These are phyloP conservation scores for Dicorynia guianensis DNA, from an alignment of 306 rosid species.

Conservation along the genomic window DNA sequence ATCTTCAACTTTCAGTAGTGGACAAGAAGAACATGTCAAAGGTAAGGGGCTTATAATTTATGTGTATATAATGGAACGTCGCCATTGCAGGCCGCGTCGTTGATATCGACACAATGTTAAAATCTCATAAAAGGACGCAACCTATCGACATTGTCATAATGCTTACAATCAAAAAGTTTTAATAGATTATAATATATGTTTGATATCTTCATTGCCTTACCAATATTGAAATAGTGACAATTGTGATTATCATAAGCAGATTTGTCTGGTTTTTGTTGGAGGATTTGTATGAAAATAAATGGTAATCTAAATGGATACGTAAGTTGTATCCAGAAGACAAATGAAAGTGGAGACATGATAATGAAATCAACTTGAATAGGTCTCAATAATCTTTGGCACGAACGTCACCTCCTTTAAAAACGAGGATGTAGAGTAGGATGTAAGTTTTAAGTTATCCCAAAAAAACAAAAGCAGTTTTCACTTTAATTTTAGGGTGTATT, in stretches of 20 bases:
- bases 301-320: neutral
- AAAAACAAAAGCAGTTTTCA: too few species aligned
- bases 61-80: neutral
- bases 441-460: neutral
- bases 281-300: neutral
- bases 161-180: neutral
- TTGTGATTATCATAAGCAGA: neutral
- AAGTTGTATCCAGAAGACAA: neutral
- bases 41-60: neutral
- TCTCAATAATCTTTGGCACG: neutral
- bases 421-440: neutral
- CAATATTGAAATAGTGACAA: neutral
- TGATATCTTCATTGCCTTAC: slow-evolving; percentile 10
- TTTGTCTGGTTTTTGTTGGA: slow-evolving; percentile 19
- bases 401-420: neutral
- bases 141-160: neutral
- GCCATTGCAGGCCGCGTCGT: slow-evolving; percentile 29
- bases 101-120: slow-evolving; percentile 24
- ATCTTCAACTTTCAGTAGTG: neutral
- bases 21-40: slow-evolving; percentile 26
- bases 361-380: neutral
- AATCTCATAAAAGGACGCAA: slow-evolving; percentile 7
- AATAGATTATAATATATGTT: neutral
- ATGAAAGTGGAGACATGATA: too few species aligned
- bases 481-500: too few species aligned